phyloP scores from a whole-genome alignment of 164 flowering plant species.

The Echeveria elegans region DNA sequence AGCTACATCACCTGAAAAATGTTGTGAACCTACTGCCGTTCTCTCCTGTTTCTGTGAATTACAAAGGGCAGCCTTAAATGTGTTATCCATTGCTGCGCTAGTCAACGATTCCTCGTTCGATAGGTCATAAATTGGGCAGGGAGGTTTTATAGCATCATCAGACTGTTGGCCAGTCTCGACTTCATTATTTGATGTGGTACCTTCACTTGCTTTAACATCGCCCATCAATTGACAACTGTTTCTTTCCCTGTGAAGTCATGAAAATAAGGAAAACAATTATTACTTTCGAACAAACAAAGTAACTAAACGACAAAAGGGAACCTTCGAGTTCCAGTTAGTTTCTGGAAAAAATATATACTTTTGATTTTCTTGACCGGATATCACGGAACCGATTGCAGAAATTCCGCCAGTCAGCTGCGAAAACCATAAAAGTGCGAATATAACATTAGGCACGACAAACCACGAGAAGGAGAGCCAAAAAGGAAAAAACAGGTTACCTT shows the following conservation, averaged over 20 bases:
- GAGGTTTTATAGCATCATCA: background rate
- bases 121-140: background rate
- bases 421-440: background rate
- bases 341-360: slow-evolving; percentile 3
- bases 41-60: background rate
- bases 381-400: background rate
- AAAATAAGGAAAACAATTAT: background rate
- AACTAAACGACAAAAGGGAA: background rate
- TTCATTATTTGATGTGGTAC: background rate
- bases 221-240: background rate
- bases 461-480: background rate
- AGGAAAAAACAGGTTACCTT: background rate
- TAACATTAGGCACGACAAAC: background rate
- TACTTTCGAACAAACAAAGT: background rate
- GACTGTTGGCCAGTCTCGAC: background rate
- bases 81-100: background rate
- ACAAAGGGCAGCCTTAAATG: background rate
- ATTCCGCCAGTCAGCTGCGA: background rate
- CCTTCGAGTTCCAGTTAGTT: background rate
- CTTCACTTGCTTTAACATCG: background rate
- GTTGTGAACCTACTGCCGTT: background rate
- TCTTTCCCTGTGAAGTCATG: background rate
- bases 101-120: background rate
- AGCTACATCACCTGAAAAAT: background rate
- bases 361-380: background rate